A percentile compares a stretch with the other conserved stretches of the same genome.
phyloP scores from a whole-genome alignment of 768 basidiomycete species.

The Pisolithus microcarpus region DNA sequence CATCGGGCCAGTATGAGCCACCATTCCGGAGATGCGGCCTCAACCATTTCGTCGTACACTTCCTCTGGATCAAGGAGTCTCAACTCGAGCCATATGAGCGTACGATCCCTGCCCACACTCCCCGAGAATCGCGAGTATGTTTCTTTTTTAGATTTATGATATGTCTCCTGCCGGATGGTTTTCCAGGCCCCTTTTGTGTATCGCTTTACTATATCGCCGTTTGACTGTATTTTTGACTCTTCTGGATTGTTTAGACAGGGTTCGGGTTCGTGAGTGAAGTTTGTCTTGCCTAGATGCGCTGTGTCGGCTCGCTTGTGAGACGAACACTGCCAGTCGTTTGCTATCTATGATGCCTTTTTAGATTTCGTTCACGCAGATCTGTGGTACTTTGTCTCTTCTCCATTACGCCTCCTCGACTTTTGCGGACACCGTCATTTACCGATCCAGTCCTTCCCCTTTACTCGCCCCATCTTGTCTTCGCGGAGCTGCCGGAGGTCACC shows the following conservation, averaged over 20 bases:
- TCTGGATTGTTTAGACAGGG: background rate
- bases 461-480: too few relatives aligned
- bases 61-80: background rate
- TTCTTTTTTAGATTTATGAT: constrained; percentile 20
- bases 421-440: too few relatives aligned
- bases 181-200: background rate
- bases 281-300: background rate
- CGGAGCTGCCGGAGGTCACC: too few relatives aligned
- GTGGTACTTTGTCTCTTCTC: too few relatives aligned
- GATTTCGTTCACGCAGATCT: too few relatives aligned
- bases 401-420: too few relatives aligned
- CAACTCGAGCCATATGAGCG: background rate
- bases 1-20: background rate
- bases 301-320: background rate
- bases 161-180: background rate
- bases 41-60: background rate
- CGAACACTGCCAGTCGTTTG: too few relatives aligned
- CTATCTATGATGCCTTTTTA: too few relatives aligned
- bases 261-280: background rate
- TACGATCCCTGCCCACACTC: constrained; percentile 1
- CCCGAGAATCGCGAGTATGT: constrained; percentile 16
- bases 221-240: constrained; percentile 1
- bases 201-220: background rate
- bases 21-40: background rate
- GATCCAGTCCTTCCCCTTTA: too few relatives aligned